Conservation (phyloP, 768 basidiomycete species). For the Pleurotus salmoneostramineus region DNA sequence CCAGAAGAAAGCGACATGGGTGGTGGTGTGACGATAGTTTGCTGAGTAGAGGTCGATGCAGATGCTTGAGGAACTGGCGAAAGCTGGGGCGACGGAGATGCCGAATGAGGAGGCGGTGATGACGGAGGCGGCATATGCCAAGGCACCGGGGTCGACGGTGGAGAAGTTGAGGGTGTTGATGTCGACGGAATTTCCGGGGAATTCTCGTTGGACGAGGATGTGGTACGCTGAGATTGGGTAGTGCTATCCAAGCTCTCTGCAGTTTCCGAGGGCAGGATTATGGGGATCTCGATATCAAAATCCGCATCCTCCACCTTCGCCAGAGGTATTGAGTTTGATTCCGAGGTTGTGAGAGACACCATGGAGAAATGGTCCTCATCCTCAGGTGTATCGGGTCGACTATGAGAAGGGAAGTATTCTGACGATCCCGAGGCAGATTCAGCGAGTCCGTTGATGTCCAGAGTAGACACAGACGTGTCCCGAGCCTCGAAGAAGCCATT, state of each 20-base stretch:
- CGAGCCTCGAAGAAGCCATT: slow-evolving; percentile 27
- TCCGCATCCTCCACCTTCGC: neutral
- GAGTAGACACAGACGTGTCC: slow-evolving; percentile 48
- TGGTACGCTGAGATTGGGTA: neutral
- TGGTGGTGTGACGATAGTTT: slow-evolving; percentile 16
- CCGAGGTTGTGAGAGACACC: slow-evolving; percentile 20
- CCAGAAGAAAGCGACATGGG: neutral
- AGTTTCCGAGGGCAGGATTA: neutral
- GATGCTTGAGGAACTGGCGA: no score
- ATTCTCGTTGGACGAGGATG: neutral
- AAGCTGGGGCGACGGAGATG: slow-evolving; percentile 13
- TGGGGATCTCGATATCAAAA: neutral
- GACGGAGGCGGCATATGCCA: neutral
- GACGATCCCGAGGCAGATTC: slow-evolving; percentile 3
- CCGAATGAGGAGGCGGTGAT: neutral
- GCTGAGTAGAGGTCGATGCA: slow-evolving; percentile 20
- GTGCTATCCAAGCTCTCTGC: neutral
- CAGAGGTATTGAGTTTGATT: neutral
- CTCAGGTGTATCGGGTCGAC: neutral
- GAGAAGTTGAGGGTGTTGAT: slow-evolving; percentile 1
- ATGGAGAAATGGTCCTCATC: slow-evolving; percentile 11
- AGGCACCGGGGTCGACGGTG: slow-evolving; percentile 11
- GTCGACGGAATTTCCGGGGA: neutral
- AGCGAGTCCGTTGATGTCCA: slow-evolving; percentile 42
- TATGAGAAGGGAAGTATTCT: slow-evolving; percentile 2